A percentile compares a stretch with the other conserved stretches of the same genome.
Conservation (phyloP, 768 basidiomycete species). For the Rhizopogon salebrosus region DNA sequence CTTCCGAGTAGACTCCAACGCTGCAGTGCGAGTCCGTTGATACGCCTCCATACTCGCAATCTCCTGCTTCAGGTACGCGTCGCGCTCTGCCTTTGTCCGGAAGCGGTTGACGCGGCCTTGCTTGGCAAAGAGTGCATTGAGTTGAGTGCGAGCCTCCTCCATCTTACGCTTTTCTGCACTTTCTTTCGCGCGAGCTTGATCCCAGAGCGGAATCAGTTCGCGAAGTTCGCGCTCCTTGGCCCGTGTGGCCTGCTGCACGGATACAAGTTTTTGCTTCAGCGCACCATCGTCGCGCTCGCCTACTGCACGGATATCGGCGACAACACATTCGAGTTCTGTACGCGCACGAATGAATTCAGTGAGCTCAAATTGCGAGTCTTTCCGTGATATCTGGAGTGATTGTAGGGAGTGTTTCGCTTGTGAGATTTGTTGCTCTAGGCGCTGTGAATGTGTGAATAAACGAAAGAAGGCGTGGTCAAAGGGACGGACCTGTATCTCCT, state of each 20-base stretch:
- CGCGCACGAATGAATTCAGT: conserved; percentile 80
- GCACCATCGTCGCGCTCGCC: conserved; percentile 59
- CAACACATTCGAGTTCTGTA: conserved; percentile 81
- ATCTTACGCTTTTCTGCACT: conserved; percentile 56
- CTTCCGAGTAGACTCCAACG: conserved; percentile 46
- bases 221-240: conserved; percentile 59
- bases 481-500: conserved; percentile 68
- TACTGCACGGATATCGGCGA: conserved; percentile 71
- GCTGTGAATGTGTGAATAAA: conserved; percentile 34
- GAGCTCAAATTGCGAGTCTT: conserved; percentile 77
- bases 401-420: conserved; percentile 66
- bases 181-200: conserved; percentile 46
- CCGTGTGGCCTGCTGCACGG: conserved; percentile 54
- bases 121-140: conserved; percentile 80
- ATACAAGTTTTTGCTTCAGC: conserved; percentile 59
- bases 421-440: conserved; percentile 67
- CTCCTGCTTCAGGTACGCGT: conserved; percentile 76
- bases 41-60: conserved; percentile 65
- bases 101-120: conserved; percentile 88
- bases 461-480: neutral
- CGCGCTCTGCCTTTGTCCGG: conserved; percentile 76
- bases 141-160: conserved; percentile 66
- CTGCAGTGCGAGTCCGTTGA: conserved; percentile 47
- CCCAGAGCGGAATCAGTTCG: conserved; percentile 69
- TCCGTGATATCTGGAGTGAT: conserved; percentile 62